Evolutionary conservation across 1,284 basidiomycete species (phyloP).

Genomic region (Leccinum insigne): DNA sequence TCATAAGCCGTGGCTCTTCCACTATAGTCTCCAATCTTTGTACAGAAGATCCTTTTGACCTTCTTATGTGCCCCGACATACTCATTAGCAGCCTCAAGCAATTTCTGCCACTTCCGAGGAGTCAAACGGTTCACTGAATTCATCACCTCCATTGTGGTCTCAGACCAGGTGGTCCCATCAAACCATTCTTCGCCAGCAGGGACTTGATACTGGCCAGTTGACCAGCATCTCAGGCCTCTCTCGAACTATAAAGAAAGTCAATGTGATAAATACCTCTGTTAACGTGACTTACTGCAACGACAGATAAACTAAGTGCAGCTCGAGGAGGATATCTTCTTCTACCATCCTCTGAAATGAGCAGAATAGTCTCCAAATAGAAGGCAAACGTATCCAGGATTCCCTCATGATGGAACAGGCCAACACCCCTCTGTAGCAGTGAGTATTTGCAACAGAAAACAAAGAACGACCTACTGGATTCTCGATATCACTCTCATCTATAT

Average conservation of each 20-base stretch:
- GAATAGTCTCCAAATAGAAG: not conserved
- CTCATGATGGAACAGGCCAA: not conserved
- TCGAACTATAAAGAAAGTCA: not conserved
- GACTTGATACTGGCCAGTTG: not conserved
- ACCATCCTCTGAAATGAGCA: not conserved
- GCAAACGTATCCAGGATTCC: not conserved
- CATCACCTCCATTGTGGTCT: not conserved
- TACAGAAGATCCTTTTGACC: not conserved
- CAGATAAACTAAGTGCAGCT: not conserved
- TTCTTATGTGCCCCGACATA: not conserved
- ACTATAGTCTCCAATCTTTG: not conserved
- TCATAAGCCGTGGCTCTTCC: not conserved
- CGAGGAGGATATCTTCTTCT: not conserved
- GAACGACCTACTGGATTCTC: not conserved
- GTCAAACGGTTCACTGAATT: not conserved
- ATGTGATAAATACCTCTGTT: not conserved
- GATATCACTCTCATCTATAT: not conserved
- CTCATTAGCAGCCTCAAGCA: not conserved
- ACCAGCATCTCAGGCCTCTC: slow-evolving; percentile 1
- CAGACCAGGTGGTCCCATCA: not conserved
- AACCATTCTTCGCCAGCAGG: not conserved
- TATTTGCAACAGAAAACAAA: not conserved
- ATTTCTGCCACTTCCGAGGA: not conserved
- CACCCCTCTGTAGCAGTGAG: not conserved
- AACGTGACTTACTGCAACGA: not conserved